Evolutionary conservation across 2,329 filamentous ascomycete genomes (phyloP), one percentile per base, ranked within the genome.

Genomic region (Sporothrix sp.): DNA sequence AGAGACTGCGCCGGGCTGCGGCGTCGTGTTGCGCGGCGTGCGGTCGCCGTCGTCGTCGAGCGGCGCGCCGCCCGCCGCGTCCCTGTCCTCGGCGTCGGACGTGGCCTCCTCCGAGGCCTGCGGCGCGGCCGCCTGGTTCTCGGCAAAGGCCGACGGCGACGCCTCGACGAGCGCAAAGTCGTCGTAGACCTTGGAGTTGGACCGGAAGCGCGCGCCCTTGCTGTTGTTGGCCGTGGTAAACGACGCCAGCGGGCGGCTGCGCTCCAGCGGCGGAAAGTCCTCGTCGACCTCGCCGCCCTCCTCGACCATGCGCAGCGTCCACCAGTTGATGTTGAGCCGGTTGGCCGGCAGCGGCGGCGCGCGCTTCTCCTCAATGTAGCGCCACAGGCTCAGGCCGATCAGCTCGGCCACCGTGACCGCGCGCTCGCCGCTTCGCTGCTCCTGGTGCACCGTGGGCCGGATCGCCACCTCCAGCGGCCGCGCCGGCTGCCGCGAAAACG

Each of bases 241-340:
- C 18, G 87, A 81, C 6, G 78, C 79, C n/a, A 93, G 73, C 2
- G 82, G 76, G 59, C 84, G 85, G 20, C 79, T 87, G 32, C 87
- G 76, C 52, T 85, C 83, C 36, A 93, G 72, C 0, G 87, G 82
- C 28, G 86, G 85, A 57, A 93, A 93, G 61, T 93, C 87, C 57
- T 88, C 85, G 58, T 94, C 87, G 1, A 91, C 82, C 61, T 93
- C 87, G 44, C 85, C 87, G 51, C 87, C 85, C 61, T 93, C 81
- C 54, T 93, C 82, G 2, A 90, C 85, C 81, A 94, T 89, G 36
- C 86, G 78, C 51, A 94, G 68, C 21, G 82, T 87, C 84, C 85
- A 93, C 71, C 81, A 81, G 61, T 91, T 91, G 58, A 90, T 82
- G 58, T 87, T 87, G 48, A 81, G 71, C 61, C 87, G 86, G 46